phyloP scores from a whole-genome alignment of 371 early-diverging fungal genomes.

The Mortierella sp. region DNA sequence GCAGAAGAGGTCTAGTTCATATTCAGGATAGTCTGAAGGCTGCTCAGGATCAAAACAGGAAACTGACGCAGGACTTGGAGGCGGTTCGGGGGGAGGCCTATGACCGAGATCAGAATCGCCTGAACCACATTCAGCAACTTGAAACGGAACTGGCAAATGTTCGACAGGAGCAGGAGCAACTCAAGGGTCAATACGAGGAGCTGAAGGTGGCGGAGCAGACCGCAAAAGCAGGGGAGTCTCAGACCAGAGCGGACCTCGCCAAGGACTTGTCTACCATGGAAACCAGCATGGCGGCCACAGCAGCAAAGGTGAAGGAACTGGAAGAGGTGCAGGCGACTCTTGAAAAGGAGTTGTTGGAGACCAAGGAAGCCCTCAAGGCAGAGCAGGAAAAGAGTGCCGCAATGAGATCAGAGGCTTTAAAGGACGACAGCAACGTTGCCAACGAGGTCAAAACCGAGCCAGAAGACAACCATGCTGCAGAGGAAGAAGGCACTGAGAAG shows the following conservation, averaged over 20 bases:
- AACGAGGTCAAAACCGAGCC: background rate
- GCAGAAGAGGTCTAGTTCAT: constrained; percentile 24
- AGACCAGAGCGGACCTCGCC: constrained; percentile 29
- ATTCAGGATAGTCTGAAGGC: constrained; percentile 25
- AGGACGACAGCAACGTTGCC: background rate
- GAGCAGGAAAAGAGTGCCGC: background rate
- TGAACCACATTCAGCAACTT: constrained; percentile 21
- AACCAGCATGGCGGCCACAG: constrained; percentile 22
- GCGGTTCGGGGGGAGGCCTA: constrained; percentile 15
- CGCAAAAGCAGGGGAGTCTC: constrained; percentile 50
- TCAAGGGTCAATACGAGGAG: constrained; percentile 33
- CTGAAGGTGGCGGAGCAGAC: constrained; percentile 39
- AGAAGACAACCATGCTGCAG: constrained; percentile 20
- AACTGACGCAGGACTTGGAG: constrained; percentile 24
- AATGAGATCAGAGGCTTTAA: background rate
- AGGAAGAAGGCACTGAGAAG: constrained; percentile 24
- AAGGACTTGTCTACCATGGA: constrained; percentile 29
- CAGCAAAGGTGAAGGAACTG: constrained; percentile 25
- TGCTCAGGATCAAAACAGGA: constrained; percentile 15
- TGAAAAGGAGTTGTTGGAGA: constrained; percentile 34
- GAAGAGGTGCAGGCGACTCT: constrained; percentile 21
- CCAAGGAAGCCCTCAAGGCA: constrained; percentile 17
- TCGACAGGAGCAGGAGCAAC: constrained; percentile 27
- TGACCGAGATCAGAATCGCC: constrained; percentile 20
- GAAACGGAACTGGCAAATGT: constrained; percentile 27